These are phyloP conservation scores for Sungouiozyma ichnusensis DNA, from an alignment of 805 yeast species.

Conservation along the genomic window DNA sequence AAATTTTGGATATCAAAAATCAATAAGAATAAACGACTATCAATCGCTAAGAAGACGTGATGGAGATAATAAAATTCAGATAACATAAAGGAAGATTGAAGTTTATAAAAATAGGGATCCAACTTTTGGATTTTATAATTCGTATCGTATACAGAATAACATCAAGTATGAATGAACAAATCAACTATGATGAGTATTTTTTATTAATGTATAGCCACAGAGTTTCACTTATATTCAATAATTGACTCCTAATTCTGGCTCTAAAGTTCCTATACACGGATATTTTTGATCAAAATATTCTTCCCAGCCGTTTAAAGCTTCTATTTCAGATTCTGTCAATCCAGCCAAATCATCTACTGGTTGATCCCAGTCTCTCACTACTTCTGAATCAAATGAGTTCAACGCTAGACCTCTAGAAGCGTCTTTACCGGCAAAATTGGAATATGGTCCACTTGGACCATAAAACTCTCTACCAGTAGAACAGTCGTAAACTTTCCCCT, in stretches of 20 bases:
- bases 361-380: conserved; percentile 56
- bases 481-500: conserved; percentile 79
- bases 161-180: no score
- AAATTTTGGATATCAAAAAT: conserved; percentile 12
- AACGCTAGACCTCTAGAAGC: conserved; percentile 87
- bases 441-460: conserved; percentile 94
- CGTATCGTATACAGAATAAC: not conserved
- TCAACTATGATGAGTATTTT: no score
- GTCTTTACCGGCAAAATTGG: conserved; percentile 91
- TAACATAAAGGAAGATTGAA: not conserved
- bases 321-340: conserved; percentile 48
- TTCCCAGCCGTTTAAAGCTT: conserved; percentile 76
- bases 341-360: conserved; percentile 68
- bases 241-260: conserved; percentile 32
- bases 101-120: not conserved
- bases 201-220: no score
- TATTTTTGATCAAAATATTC: conserved; percentile 75
- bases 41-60: conserved; percentile 6
- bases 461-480: conserved; percentile 71
- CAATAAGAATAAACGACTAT: conserved; percentile 13
- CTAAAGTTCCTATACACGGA: conserved; percentile 64
- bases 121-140: no score
- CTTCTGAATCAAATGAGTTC: conserved; percentile 68
- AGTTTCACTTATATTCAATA: not conserved
- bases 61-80: not conserved